These are phyloP conservation scores for Pseudogymnoascus sp. DNA, from an alignment of 2,329 filamentous ascomycete species.

Conservation along the genomic window DNA sequence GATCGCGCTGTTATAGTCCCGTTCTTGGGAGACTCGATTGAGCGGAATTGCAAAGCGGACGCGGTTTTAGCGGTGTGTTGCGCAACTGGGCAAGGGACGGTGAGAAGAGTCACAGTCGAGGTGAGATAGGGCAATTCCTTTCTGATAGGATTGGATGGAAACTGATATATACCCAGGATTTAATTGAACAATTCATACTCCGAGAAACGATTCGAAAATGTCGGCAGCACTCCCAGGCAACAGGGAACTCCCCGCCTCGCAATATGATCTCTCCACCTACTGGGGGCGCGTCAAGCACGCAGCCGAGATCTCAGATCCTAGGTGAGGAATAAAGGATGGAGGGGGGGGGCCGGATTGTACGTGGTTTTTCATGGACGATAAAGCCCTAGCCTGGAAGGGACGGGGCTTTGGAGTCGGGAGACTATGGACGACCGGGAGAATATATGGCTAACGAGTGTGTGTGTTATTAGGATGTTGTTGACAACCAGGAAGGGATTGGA, in stretches of 20 bases:
- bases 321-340: constrained; percentile 50
- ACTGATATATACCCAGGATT: neutral
- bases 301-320: constrained; percentile 84
- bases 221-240: constrained; percentile 58
- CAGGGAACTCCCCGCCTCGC: constrained; percentile 82
- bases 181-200: neutral
- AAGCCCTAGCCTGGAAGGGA: constrained; percentile 9
- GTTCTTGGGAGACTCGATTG: neutral
- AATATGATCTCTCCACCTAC: constrained; percentile 88
- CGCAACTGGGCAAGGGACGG: neutral
- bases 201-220: constrained; percentile 36
- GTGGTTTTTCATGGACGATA: constrained; percentile 20
- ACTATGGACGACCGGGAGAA: neutral
- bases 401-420: neutral
- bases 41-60: neutral
- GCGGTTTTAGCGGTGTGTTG: neutral
- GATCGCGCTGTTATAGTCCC: neutral
- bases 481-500: constrained; percentile 73
- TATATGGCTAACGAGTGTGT: neutral
- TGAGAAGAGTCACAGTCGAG: neutral
- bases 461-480: constrained; percentile 65
- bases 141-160: neutral
- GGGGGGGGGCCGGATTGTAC: constrained; percentile 13
- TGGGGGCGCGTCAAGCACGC: constrained; percentile 91
- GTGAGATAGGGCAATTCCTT: neutral